phyloP scores from a whole-genome alignment of 2,329 filamentous ascomycete genomes.

The Colletotrichum trifolii region DNA sequence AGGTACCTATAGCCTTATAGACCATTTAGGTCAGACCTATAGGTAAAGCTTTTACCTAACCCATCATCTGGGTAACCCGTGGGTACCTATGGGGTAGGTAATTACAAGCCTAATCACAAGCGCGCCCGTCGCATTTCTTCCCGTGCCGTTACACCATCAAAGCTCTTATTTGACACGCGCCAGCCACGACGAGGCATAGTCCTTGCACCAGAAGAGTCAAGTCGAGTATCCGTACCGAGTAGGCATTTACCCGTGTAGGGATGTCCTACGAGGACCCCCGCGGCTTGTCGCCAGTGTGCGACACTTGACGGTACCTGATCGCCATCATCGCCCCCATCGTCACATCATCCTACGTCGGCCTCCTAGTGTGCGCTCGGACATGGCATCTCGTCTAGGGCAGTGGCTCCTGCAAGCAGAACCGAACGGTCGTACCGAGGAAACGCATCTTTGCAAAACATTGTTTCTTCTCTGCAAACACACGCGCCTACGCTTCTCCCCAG shows the following conservation, averaged over 20 bases:
- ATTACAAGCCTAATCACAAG: no score
- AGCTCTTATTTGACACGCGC: conserved; percentile 30
- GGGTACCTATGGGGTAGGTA: no score
- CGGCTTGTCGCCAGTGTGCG: no score
- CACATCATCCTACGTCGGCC: neutral
- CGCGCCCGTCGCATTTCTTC: conserved; percentile 22
- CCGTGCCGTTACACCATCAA: conserved; percentile 30
- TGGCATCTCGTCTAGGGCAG: neutral
- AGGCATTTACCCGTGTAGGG: neutral
- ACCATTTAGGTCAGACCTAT: no score
- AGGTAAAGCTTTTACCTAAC: no score
- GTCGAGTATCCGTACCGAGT: neutral
- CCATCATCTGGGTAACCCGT: no score
- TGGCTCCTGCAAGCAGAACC: conserved; percentile 6
- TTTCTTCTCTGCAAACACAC: conserved; percentile 36
- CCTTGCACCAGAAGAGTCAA: conserved; percentile 13
- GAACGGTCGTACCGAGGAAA: conserved; percentile 31
- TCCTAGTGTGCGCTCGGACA: conserved; percentile 3
- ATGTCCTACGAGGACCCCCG: no score
- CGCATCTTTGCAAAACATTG: conserved; percentile 33
- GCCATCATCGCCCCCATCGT: neutral
- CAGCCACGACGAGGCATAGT: conserved; percentile 21
- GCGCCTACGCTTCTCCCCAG: conserved; percentile 20
- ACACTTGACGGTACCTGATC: neutral
- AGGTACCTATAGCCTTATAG: no score